Base-by-base conservation (phyloP, 495 filamentous ascomycete species). In the Aspergillus wentii region DNA sequence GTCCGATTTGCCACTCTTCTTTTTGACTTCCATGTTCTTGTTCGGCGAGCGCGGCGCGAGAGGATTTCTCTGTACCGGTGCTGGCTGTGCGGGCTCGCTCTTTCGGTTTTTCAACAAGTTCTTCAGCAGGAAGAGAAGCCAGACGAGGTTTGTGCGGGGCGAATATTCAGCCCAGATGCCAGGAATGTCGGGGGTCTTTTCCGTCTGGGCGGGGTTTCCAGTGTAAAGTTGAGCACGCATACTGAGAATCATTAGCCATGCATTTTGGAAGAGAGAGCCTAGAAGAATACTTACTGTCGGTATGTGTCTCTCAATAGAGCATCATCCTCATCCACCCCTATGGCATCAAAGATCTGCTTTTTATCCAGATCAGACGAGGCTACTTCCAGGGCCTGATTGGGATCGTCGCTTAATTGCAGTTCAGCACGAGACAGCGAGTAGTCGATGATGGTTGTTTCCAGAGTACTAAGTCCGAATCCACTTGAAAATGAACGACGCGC, bases 371-470 rank as follows among this genome's bases (percentile, higher is more conserved):
- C 67, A 0, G 65, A 62, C 5, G 62, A 69, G n/a, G 71, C 61
- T 20, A 67, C 46, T 17, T 70, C 63, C 3, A 55, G 30, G 5
- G 48, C 14, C 15, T 55, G 50, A 9, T 51, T 43, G 0, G 51
- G 27, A 1, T 54, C 48, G 16, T 60, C 62, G 11, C 44, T 46
- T 2, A 61, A 18, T 0, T 44, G 47, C 10, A 68, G 45, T 7
- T 65, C 60, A 3, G 68, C 84, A 13, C 89, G 79, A 0, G 86
- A 94, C 25, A 94, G 76, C 1, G 88, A 90, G 55, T 94, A 95
- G 58, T 95, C 89, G 42, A 95, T 86, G 18, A 95, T 75, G 0
- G 88, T 94, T 6, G 86, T 79, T 32, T 88, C 79, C 1, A 94
- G 62, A 4, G 72, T 72, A 5, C 85, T 87, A 40, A 73, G 71